Evolutionary conservation across 2,329 filamentous ascomycete species (phyloP), one percentile per base, ranked within the genome.

Genomic region (Huntiella savannae): DNA sequence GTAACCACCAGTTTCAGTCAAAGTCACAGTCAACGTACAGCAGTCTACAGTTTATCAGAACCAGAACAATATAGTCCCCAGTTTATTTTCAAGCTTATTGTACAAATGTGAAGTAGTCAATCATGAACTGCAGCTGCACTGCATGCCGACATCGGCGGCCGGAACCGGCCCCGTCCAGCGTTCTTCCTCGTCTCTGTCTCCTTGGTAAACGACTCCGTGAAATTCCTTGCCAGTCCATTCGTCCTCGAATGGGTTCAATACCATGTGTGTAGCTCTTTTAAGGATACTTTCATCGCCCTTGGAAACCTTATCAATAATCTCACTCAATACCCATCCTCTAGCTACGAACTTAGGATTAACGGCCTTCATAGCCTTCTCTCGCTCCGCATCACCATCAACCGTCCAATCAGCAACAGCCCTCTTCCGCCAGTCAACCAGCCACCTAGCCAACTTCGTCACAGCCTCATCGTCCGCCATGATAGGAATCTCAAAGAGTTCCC

Each of bases 281-380:
- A 98, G 60, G 33, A 96, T 77, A 6, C 86, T 79, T 47, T 83
- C 70, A 56, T 98, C 87, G 2, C 77, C 75, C 58, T 83, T 83
- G 61, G 96, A 85, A 0, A 96, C 87, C 7, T 84, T 73, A 40
- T 81, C 75, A 53, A 98, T 96, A 11, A 98, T 60, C 61, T 98
- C 91, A 58, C 96, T 88, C 15, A 98, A 68, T 44, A 98, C 75
- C 87, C 88, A 98, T 13, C 82, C 79, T 40, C 86, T 74, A 0
- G 91, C 85, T 0, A 95, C 68, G 56, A 98, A 98, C 64, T 83
- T 94, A 2, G 91, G 91, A 57, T 98, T 98, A 16, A 87, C 81
- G 19, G 65, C 68, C 63, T 82, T 84, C 91, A 96, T 96, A 10
- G 72, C 73, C 28, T 57, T 60, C 49, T 77, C 72, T 51, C 88